Conservation (phyloP, 305 asterid genomes). For the Rubia tinctorum region DNA sequence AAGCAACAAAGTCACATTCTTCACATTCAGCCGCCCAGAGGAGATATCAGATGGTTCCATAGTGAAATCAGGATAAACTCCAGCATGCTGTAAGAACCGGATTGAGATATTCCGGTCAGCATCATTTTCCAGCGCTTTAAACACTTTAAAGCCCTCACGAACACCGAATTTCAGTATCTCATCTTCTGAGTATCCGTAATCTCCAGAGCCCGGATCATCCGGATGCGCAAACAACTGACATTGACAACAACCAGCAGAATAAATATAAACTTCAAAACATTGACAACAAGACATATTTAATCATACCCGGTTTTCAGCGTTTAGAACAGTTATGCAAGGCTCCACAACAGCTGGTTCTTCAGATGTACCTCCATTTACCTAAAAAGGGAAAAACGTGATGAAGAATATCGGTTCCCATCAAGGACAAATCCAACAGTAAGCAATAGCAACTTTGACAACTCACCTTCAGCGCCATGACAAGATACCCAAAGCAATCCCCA, state of each 20-base stretch:
- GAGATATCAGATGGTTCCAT: conserved; percentile 70
- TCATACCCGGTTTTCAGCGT: conserved; percentile 65
- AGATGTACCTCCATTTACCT: conserved; percentile 43
- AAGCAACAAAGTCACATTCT: conserved; percentile 64
- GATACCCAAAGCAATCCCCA: conserved; percentile 33
- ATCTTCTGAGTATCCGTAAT: conserved; percentile 69
- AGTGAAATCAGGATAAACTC: conserved; percentile 83
- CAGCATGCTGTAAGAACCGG: conserved; percentile 90
- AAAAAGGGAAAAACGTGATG: conserved; percentile 22
- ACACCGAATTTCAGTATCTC: conserved; percentile 74
- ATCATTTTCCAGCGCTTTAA: conserved; percentile 53
- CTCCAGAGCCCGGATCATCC: conserved; percentile 72
- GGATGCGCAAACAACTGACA: conserved; percentile 58
- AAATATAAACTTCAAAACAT: background rate
- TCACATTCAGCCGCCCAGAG: conserved; percentile 66
- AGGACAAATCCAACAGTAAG: conserved; percentile 10
- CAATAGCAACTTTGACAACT: conserved; percentile 9
- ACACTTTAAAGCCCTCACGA: conserved; percentile 56
- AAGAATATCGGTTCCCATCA: background rate
- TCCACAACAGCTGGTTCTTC: conserved; percentile 53
- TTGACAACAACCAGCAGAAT: background rate
- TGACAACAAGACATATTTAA: conserved; percentile 5
- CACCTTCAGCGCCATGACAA: conserved; percentile 60
- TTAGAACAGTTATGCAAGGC: conserved; percentile 70
- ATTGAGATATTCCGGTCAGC: conserved; percentile 61